Conservation (phyloP, 495 filamentous ascomycete genomes). For the Patellaria atrata region DNA sequence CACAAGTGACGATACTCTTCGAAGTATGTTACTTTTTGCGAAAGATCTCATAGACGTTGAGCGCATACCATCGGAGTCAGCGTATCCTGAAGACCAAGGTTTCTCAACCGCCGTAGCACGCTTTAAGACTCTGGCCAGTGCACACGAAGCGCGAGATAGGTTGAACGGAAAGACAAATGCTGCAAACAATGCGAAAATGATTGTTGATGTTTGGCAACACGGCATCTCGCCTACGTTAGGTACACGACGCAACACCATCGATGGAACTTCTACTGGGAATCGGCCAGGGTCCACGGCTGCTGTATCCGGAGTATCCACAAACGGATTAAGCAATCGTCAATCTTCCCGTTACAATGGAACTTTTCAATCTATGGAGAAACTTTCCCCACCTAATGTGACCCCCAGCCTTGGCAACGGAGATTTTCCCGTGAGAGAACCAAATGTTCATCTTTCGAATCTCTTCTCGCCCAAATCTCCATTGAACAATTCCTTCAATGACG, state of each 20-base stretch:
- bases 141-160: conserved; percentile 60
- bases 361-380: conserved; percentile 57
- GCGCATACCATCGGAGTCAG: conserved; percentile 48
- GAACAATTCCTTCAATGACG: conserved; percentile 55
- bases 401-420: conserved; percentile 41
- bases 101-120: conserved; percentile 61
- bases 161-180: conserved; percentile 70
- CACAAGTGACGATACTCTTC: conserved; percentile 56
- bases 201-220: conserved; percentile 52
- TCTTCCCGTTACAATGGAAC: conserved; percentile 64
- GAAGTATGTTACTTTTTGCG: conserved; percentile 72
- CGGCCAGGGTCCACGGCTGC: conserved; percentile 40
- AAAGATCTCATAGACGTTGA: conserved; percentile 67
- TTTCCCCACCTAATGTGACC: conserved; percentile 49
- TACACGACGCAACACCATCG: conserved; percentile 44
- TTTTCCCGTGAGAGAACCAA: conserved; percentile 44
- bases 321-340: conserved; percentile 46
- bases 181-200: conserved; percentile 59
- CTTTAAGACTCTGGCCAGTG: conserved; percentile 56
- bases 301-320: conserved; percentile 38
- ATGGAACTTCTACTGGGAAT: conserved; percentile 38
- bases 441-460: conserved; percentile 51
- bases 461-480: conserved; percentile 80
- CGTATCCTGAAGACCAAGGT: conserved; percentile 53
- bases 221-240: conserved; percentile 23